These are phyloP conservation scores for Ophiocordyceps camponoti-leonardi DNA, from an alignment of 2,329 filamentous ascomycete species.

Conservation along the genomic window DNA sequence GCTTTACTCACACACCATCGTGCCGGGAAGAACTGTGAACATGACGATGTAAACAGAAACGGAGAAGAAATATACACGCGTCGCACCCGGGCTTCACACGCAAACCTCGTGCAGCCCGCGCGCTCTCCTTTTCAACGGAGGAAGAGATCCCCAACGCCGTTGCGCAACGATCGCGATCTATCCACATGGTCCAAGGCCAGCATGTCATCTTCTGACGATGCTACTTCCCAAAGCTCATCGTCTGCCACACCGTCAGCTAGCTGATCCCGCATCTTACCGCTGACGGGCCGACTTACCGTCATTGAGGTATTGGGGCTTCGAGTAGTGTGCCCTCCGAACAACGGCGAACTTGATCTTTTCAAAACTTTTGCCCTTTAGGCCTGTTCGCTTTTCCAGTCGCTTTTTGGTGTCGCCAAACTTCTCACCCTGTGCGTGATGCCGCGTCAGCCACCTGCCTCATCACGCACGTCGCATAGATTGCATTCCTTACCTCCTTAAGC, in stretches of 20 bases:
- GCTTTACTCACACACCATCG: neutral
- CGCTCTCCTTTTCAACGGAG: conserved; percentile 18
- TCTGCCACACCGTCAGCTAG: conserved; percentile 21
- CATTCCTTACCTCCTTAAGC: conserved; percentile 50
- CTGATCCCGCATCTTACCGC: neutral
- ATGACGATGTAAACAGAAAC: neutral
- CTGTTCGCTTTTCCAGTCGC: conserved; percentile 79
- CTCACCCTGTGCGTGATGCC: conserved; percentile 43
- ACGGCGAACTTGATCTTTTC: conserved; percentile 97
- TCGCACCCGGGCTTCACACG: neutral
- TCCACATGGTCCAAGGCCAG: conserved; percentile 51
- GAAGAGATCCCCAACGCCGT: conserved; percentile 46
- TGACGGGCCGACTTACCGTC: conserved; percentile 48
- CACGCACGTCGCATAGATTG: fast-evolving
- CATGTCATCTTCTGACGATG: conserved; percentile 37
- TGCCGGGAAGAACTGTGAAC: neutral
- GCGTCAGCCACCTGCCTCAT: neutral
- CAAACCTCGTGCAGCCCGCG: neutral
- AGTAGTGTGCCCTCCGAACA: conserved; percentile 53
- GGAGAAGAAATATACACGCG: neutral
- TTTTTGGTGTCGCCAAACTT: conserved; percentile 84
- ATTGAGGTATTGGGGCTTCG: conserved; percentile 65
- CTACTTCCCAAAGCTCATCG: conserved; percentile 38
- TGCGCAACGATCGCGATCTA: conserved; percentile 38
- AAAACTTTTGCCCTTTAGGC: conserved; percentile 93